Percentiles rank a stretch among this genome's conserved stretches.
Evolutionary conservation across 1,284 basidiomycete species (phyloP).

Genomic region (Malassezia restricta): DNA sequence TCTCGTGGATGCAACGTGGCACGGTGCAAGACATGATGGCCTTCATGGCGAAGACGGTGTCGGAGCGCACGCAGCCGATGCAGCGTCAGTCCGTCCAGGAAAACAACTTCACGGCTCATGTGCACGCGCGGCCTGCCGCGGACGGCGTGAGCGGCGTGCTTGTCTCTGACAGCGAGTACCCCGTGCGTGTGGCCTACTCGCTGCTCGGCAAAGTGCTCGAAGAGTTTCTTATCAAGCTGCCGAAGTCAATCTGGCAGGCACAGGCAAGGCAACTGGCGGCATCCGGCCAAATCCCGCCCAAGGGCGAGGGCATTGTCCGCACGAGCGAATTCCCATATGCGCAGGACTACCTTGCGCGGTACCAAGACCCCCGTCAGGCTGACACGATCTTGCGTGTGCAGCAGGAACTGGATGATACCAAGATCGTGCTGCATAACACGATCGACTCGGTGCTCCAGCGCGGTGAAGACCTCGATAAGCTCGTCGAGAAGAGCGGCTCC

Average conservation of each 20-base stretch:
- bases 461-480: slow-evolving; percentile 91
- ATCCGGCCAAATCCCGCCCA: slow-evolving; percentile 28
- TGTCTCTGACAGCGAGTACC: slow-evolving; percentile 91
- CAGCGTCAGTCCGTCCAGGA: slow-evolving; percentile 80
- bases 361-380: slow-evolving; percentile 94
- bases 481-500: slow-evolving; percentile 86
- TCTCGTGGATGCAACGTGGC: slow-evolving; percentile 80
- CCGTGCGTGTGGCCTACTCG: slow-evolving; percentile 88
- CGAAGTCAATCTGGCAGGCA: slow-evolving; percentile 54
- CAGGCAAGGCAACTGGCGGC: slow-evolving; percentile 35
- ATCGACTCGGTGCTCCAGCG: slow-evolving; percentile 93
- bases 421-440: slow-evolving; percentile 93
- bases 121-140: slow-evolving; percentile 53
- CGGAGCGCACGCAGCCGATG: slow-evolving; percentile 63
- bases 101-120: slow-evolving; percentile 85
- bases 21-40: slow-evolving; percentile 46
- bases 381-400: slow-evolving; percentile 98
- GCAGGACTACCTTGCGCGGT: slow-evolving; percentile 72
- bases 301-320: slow-evolving; percentile 36
- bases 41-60: slow-evolving; percentile 58
- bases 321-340: slow-evolving; percentile 51
- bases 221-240: slow-evolving; percentile 72
- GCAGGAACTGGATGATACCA: slow-evolving; percentile 95
- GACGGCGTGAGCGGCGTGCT: slow-evolving; percentile 60
- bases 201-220: slow-evolving; percentile 87